Evolutionary conservation across 768 basidiomycete species (phyloP), one percentile per base, ranked within the genome.

Genomic region (Suillus americanus): DNA sequence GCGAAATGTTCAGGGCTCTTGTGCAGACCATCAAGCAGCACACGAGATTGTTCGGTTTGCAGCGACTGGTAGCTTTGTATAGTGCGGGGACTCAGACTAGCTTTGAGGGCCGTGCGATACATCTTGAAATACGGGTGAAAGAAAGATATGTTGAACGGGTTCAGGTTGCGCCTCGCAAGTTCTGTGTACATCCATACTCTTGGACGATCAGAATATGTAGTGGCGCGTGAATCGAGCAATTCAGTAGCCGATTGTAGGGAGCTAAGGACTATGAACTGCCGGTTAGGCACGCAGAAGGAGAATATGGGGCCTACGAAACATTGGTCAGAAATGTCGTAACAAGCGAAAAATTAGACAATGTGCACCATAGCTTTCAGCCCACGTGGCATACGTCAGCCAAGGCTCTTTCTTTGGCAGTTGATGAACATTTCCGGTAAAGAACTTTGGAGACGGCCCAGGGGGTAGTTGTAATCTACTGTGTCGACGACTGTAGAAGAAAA

Each of bases 141-240:
- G 38, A 40, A 57, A 18, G 23, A 18, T 57, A 57, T 40, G 25
- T 40, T 25, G 56, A 57, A 57, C 9, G 37, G 23, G 7, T 3
- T 18, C 38, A 57, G 9, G 23, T 40, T 16, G 37, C 56, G 56
- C 23, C 7, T 16, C 23, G 56, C 56, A 57, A 57, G 56, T 57
- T 37, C 23, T 33, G 53, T 54, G 4, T 23, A 38, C 56, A 57
- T 57, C 56, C 56, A 57, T 40, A 18, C 1, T 40, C 5, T 57
- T 40, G 56, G 56, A 57, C 56, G 56, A 40, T 57, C 56, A 28
- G 56, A 57, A 25, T 57, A 57, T 12, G 23, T 57, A 40, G 56
- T 23, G 23, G 56, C 56, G 37, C 38, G 56, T 40, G 8, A 25
- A 18, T 57, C 56, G 37, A 57, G 56, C 1, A 57, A 40, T 28